A percentile compares a stretch with the other conserved stretches of the same genome.
Evolutionary conservation across 108 stramenopile species (phyloP).

Genomic region (Aureococcus anophagefferens): DNA sequence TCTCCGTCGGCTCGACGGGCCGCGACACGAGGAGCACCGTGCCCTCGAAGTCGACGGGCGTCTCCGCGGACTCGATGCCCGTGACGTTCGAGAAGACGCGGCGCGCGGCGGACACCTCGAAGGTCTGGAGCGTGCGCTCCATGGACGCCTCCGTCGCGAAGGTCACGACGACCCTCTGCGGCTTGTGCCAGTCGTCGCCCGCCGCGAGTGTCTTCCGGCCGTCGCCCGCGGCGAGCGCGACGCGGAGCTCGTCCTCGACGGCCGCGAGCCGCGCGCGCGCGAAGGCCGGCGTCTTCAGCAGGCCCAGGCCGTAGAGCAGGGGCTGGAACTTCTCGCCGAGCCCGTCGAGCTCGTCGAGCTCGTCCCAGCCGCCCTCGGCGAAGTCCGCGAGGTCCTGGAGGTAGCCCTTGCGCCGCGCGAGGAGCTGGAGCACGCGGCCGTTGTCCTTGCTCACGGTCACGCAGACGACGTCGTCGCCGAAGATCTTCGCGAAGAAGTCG

Average conservation of each 20-base stretch:
- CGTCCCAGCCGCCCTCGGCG: not conserved
- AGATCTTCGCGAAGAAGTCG: constrained; percentile 17
- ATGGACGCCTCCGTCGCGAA: constrained; percentile 6
- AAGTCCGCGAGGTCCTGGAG: not conserved
- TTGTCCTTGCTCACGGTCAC: constrained; percentile 30
- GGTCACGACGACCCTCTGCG: not conserved
- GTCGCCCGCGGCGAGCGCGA: too few relatives aligned
- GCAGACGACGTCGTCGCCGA: constrained; percentile 31
- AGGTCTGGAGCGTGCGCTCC: not conserved
- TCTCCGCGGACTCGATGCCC: not conserved
- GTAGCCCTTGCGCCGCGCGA: not conserved
- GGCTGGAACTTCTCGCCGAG: not conserved
- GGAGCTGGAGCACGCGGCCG: constrained; percentile 14
- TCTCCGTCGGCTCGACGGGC: constrained; percentile 39
- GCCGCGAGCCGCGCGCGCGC: not conserved
- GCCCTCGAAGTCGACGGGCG: not conserved
- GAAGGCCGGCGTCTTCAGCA: not conserved
- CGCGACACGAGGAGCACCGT: constrained; percentile 19
- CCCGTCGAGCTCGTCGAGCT: not conserved
- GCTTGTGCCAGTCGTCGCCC: not conserved
- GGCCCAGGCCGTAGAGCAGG: not conserved
- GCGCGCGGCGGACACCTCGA: not conserved
- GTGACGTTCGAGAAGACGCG: not conserved
- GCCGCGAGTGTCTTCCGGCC: too few relatives aligned
- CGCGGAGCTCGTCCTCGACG: not conserved